Conservation (phyloP, 176 grass and related monocot genomes). For the Calamus simplicifolius region DNA sequence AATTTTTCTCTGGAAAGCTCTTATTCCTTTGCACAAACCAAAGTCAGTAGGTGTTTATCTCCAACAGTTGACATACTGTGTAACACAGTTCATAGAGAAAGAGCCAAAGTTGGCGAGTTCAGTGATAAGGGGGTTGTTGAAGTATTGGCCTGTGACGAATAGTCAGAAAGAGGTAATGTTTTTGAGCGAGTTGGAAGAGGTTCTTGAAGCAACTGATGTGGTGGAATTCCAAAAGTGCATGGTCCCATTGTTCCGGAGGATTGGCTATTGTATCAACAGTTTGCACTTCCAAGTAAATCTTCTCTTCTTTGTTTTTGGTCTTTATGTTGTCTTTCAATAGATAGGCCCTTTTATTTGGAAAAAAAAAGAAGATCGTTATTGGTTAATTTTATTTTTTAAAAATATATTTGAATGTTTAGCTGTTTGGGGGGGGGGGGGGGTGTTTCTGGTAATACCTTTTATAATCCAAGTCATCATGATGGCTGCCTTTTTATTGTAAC, state of each 20-base stretch:
- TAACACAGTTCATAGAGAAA: slow-evolving; percentile 7
- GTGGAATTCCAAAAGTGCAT: slow-evolving; percentile 2
- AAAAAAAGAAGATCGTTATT: no score
- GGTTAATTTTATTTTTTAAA: no score
- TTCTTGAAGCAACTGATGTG: background rate
- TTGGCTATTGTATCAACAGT: slow-evolving; percentile 2
- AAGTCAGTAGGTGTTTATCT: slow-evolving; percentile 11
- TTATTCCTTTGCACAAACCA: slow-evolving; percentile 8
- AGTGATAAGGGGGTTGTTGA: slow-evolving; percentile 8
- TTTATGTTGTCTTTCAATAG: no score
- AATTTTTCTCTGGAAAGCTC: slow-evolving; percentile 4
- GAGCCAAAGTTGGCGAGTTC: slow-evolving; percentile 1
- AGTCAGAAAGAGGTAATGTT: slow-evolving; percentile 18
- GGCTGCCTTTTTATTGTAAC: no score
- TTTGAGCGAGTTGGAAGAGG: slow-evolving; percentile 15
- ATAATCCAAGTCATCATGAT: no score
- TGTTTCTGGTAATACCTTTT: no score
- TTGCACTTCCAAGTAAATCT: slow-evolving; percentile 7
- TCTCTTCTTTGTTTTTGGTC: no score
- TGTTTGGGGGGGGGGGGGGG: no score
- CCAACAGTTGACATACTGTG: slow-evolving; percentile 9
- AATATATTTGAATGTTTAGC: no score
- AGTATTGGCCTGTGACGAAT: slow-evolving; percentile 10
- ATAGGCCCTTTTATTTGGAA: no score
- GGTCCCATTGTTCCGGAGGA: slow-evolving; percentile 9